These are phyloP conservation scores for Lactarius akahatsu DNA, from an alignment of 768 basidiomycete genomes.

Conservation along the genomic window DNA sequence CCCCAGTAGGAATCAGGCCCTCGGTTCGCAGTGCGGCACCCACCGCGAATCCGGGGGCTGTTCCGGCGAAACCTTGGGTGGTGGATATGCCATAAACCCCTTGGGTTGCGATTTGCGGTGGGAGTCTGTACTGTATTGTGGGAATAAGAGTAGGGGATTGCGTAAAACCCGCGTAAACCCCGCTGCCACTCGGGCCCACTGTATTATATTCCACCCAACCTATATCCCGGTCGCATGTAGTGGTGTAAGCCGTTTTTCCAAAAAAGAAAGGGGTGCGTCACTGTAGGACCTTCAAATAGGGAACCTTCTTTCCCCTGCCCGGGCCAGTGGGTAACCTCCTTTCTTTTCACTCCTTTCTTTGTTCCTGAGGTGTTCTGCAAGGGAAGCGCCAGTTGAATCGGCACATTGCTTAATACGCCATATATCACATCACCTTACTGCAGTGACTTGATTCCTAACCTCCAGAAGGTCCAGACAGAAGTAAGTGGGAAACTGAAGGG, in stretches of 20 bases:
- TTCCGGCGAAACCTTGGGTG: not conserved
- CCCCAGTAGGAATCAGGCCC: not conserved
- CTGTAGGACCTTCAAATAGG: not conserved
- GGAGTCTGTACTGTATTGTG: not conserved
- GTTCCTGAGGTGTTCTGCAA: not conserved
- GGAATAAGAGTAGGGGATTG: not conserved
- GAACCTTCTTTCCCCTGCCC: not conserved
- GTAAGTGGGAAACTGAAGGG: not conserved
- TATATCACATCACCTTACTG: not conserved
- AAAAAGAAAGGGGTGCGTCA: not conserved
- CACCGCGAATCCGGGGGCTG: not conserved
- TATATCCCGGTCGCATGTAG: not conserved
- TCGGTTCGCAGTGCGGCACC: not conserved
- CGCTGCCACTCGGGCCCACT: not conserved
- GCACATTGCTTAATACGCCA: not conserved
- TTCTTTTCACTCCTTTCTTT: not conserved
- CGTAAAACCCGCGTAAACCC: not conserved
- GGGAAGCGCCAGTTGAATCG: not conserved
- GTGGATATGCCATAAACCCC: not conserved
- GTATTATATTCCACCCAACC: not conserved
- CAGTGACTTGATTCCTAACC: not conserved
- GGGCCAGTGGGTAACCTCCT: not conserved
- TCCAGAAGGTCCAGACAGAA: not conserved
- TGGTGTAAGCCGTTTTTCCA: not conserved
- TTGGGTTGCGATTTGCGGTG: not conserved